A percentile compares a stretch with the other conserved stretches of the same genome.
Evolutionary conservation across 805 yeast genomes (phyloP).

Genomic region (Saccharomycopsis lassenensis): DNA sequence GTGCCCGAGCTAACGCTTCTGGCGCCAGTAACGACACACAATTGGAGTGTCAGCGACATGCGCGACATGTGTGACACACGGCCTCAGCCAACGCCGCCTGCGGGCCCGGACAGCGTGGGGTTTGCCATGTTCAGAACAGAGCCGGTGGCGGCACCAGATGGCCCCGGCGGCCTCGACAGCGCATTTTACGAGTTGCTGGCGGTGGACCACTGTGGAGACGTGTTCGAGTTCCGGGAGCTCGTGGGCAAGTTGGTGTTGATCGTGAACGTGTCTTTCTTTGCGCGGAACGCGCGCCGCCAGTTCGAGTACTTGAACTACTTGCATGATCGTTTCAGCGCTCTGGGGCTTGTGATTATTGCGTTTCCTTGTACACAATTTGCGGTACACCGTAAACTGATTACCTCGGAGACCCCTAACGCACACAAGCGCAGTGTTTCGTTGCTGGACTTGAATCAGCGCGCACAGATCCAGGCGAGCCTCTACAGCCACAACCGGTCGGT

Average conservation of each 20-base stretch:
- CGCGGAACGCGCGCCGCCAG: conserved; percentile 2
- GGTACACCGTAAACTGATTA: neutral
- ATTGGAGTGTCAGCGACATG: no score
- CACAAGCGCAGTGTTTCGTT: conserved; percentile 11
- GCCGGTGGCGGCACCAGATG: no score
- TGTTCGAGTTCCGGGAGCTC: conserved; percentile 11
- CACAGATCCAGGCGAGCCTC: no score
- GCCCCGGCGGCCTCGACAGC: no score
- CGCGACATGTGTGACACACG: no score
- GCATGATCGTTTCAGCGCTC: conserved; percentile 3
- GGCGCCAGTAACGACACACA: no score
- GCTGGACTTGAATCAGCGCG: conserved; percentile 3
- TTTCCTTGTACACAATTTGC: conserved; percentile 15
- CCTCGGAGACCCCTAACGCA: neutral
- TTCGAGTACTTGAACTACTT: conserved; percentile 8
- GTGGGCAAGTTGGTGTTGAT: conserved; percentile 11
- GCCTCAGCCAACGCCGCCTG: no score
- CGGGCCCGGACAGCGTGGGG: no score
- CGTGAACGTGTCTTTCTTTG: conserved; percentile 8
- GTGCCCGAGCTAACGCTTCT: no score
- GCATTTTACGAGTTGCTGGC: conserved; percentile 10
- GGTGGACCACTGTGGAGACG: conserved; percentile 8
- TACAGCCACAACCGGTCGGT: conserved; percentile 1
- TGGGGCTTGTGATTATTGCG: conserved; percentile 11
- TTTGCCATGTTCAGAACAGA: no score